These are phyloP conservation scores for Tolypocladium ovalisporum DNA, from an alignment of 2,329 filamentous ascomycete genomes.

Conservation along the genomic window DNA sequence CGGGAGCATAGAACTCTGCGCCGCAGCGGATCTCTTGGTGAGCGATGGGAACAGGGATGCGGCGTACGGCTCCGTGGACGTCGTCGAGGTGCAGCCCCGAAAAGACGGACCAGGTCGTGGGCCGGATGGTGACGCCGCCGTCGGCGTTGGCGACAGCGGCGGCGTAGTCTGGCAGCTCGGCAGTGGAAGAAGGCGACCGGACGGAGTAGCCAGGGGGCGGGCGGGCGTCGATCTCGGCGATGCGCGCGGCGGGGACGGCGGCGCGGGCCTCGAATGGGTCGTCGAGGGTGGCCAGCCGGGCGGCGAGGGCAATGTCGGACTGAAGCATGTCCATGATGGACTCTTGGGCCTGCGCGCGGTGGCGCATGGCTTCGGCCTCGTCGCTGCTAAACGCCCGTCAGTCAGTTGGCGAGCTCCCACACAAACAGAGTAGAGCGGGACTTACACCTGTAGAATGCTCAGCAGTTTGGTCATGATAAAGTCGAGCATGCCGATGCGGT, in stretches of 20 bases:
- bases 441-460: conserved; percentile 8
- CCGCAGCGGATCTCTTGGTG: conserved; percentile 5
- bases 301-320: conserved; percentile 5
- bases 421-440: neutral
- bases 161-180: conserved; percentile 6
- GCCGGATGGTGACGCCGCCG: conserved; percentile 6
- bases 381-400: conserved; percentile 2
- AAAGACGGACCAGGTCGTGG: conserved; percentile 7
- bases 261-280: conserved; percentile 4
- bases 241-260: conserved; percentile 1
- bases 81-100: conserved; percentile 7
- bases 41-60: conserved; percentile 7
- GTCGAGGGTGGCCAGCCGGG: conserved; percentile 4
- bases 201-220: conserved; percentile 5
- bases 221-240: conserved; percentile 2
- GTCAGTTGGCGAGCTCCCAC: neutral
- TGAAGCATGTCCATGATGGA: conserved; percentile 5
- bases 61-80: conserved; percentile 3
- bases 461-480: conserved; percentile 7
- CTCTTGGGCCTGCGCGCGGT: conserved; percentile 2
- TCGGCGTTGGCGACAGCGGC: conserved; percentile 19
- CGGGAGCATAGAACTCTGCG: conserved; percentile 6
- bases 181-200: conserved; percentile 1
- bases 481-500: conserved; percentile 6
- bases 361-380: conserved; percentile 3